These are phyloP conservation scores for Backusella macrospora DNA, from an alignment of 192 early-diverging fungal species.

Conservation along the genomic window DNA sequence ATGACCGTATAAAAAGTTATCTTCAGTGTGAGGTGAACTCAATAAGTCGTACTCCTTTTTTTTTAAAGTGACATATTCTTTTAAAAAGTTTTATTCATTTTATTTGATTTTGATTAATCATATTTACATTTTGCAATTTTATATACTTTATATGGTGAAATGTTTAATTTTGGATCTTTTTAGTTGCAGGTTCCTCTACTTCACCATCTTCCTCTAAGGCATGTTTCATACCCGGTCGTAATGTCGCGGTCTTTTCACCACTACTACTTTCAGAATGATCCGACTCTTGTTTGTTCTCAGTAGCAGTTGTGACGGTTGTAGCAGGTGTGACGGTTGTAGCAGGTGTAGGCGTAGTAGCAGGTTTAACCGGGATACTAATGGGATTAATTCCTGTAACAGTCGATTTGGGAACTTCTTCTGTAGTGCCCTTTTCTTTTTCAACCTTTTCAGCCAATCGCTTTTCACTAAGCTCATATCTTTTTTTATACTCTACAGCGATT, in stretches of 20 bases:
- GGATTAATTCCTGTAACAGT: neutral
- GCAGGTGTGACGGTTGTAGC: neutral
- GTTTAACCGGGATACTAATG: neutral
- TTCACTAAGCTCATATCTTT: neutral
- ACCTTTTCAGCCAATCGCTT: neutral
- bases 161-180: neutral
- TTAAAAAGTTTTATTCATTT: too few species aligned
- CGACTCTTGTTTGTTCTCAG: neutral
- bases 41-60: too few species aligned
- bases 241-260: neutral
- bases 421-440: neutral
- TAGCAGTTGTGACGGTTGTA: neutral
- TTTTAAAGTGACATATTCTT: too few species aligned
- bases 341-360: neutral
- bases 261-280: neutral
- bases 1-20: too few species aligned
- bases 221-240: neutral
- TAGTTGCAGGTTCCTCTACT: neutral
- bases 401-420: neutral
- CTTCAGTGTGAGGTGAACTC: too few species aligned
- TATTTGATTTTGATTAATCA: neutral
- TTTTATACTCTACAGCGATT: neutral
- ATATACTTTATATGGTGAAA: neutral
- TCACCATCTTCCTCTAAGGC: neutral
- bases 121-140: conserved; percentile 3